Evolutionary conservation across 1,284 basidiomycete genomes (phyloP).

Genomic region (Laetiporus sulphureus): DNA sequence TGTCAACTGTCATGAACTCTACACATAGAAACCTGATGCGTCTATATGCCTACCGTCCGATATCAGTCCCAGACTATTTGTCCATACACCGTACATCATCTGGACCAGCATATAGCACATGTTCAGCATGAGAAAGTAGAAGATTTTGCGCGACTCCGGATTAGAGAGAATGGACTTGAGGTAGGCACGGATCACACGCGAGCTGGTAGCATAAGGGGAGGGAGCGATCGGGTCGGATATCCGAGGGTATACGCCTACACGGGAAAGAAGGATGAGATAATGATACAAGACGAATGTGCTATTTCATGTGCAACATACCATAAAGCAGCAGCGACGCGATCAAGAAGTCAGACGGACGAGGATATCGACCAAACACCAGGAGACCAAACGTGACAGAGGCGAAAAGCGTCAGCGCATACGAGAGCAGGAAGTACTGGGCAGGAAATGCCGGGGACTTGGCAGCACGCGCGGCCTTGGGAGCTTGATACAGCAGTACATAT

Average conservation of each 20-base stretch:
- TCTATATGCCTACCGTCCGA: slow-evolving; percentile 82
- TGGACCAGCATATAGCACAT: slow-evolving; percentile 95
- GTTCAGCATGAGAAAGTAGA: slow-evolving; percentile 95
- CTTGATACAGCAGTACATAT: slow-evolving; percentile 49
- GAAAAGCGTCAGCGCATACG: slow-evolving; percentile 43
- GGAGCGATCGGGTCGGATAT: slow-evolving; percentile 36
- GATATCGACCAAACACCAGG: slow-evolving; percentile 15
- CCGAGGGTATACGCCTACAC: slow-evolving; percentile 50
- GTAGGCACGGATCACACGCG: slow-evolving; percentile 63
- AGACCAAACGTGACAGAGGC: slow-evolving; percentile 28
- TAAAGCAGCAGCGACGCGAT: slow-evolving; percentile 41
- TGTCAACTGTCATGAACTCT: no score
- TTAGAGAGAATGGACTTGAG: slow-evolving; percentile 87
- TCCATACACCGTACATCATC: slow-evolving; percentile 96
- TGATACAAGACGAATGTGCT: slow-evolving; percentile 2
- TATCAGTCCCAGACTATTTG: slow-evolving; percentile 94
- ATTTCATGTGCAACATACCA: slow-evolving; percentile 35
- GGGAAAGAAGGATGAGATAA: slow-evolving; percentile 1
- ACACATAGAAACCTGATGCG: no score
- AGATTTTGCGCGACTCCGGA: slow-evolving; percentile 90
- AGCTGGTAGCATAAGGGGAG: slow-evolving; percentile 46
- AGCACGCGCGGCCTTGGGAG: slow-evolving; percentile 44
- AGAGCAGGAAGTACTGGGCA: slow-evolving; percentile 45
- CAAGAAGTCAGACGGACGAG: slow-evolving; percentile 13
- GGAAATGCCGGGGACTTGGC: slow-evolving; percentile 40